phyloP scores from a whole-genome alignment of 202 grass and related monocot species.

The Setaria viridis region DNA sequence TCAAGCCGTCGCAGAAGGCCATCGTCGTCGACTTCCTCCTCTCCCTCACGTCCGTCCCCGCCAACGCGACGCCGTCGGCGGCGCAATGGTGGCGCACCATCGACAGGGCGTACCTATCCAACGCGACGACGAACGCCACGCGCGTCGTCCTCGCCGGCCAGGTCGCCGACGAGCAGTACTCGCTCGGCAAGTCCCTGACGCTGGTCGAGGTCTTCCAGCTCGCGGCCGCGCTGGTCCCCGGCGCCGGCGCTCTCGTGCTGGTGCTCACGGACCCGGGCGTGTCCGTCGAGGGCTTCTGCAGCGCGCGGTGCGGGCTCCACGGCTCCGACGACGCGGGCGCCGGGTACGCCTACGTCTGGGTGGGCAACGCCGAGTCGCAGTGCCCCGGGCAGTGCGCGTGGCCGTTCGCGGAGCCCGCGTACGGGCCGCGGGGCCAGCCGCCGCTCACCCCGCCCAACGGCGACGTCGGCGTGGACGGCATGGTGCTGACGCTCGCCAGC shows the following conservation, averaged over 20 bases:
- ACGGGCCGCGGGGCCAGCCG: conserved; percentile 41
- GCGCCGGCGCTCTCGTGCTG: conserved; percentile 43
- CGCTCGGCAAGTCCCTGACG: conserved; percentile 56
- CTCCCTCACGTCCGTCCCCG: conserved; percentile 30
- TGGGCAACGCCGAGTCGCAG: conserved; percentile 43
- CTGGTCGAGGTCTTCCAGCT: conserved; percentile 46
- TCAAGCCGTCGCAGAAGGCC: conserved; percentile 51
- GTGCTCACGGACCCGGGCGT: conserved; percentile 60
- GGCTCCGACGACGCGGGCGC: conserved; percentile 25
- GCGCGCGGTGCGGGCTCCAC: conserved; percentile 58
- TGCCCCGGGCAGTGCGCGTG: conserved; percentile 65
- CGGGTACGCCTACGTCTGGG: conserved; percentile 53
- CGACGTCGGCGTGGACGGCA: conserved; percentile 43
- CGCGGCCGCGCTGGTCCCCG: conserved; percentile 17
- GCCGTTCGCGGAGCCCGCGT: conserved; percentile 47
- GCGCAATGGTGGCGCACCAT: conserved; percentile 65
- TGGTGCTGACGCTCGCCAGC: conserved; percentile 43
- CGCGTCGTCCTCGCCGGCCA: conserved; percentile 27
- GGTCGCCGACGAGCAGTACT: conserved; percentile 50
- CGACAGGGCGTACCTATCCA: conserved; percentile 32
- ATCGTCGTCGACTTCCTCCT: conserved; percentile 64
- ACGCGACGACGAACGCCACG: conserved; percentile 14
- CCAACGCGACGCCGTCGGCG: conserved; percentile 38
- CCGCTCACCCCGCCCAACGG: conserved; percentile 40
- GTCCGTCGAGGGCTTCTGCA: conserved; percentile 67